Evolutionary conservation across 305 asterid genomes (phyloP), one percentile per base, ranked within the genome.

Genomic region (Caryopteris hybrid): DNA sequence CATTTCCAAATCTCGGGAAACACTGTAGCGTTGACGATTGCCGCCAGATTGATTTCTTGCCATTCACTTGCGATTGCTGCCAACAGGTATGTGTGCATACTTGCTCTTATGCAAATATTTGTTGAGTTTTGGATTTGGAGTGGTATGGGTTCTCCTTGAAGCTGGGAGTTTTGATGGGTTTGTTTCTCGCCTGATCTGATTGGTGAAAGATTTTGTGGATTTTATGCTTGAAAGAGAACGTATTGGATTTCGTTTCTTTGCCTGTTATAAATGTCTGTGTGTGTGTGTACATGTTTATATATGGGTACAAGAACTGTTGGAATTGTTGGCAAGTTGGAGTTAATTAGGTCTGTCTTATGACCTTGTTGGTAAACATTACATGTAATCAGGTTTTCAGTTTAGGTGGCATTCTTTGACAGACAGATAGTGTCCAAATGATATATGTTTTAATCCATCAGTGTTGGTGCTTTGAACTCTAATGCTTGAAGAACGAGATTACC

Each of bases 11-110:
- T 85, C 87, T 90, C 23, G 98, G 97, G 27, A 80, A 90, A 57
- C 97, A 93, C 72, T 93, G 98, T 88, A 80, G 79, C 83, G 90
- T 82, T 65, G 88, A 76, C 12, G 97, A 88, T 80, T 92, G 98
- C 78, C 86, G 87, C 73, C 98, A 77, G 80, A 87, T 90, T 61
- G 98, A 92, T 82, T 92, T 92, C 86, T 73, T 92, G 80, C 98
- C 98, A 18, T 90, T 90, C 78, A 90, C 96, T 66, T 92, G 97
- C 78, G 97, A 93, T 84, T 90, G 86, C 68, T 93, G 99, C 84
- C 76, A 86, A 57, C 71, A 68, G 95, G 97, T 92, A 64, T 34
- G 5, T 47, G n/a, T 61, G 23, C 9, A n/a, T 20, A 38, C 50
- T 27, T 70, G 36, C 23, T 21, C 7, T 6, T 23, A n/a, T 52